Base-by-base conservation (phyloP, 495 filamentous ascomycete genomes). In the Penicillium fimorum region DNA sequence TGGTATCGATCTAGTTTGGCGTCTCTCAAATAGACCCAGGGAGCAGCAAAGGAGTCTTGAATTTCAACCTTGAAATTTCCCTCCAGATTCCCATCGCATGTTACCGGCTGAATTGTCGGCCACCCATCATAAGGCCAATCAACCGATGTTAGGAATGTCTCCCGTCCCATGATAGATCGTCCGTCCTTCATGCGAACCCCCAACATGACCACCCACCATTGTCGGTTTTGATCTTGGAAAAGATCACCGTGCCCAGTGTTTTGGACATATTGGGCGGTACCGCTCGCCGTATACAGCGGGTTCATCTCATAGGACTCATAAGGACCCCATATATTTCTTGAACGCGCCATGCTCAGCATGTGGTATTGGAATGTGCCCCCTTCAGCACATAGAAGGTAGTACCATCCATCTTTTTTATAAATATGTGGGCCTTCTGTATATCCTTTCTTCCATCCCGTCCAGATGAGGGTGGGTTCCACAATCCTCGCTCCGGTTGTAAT, bases 341-440 rank as follows among this genome's bases (percentile, higher is more conserved):
- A 81, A 4, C 82, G 75, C 4, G 79, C 80, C 56, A 85, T 82
- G 0, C 77, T 81, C 25, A 73, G 75, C 63, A 74, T 72, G 60
- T 86, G 84, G 22, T 74, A 61, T 0, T 78, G 46, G 4, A 75
- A 81, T 1, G 84, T 85, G 15, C 83, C 84, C 1, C 82, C 82
- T 70, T 87, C 84, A 0, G 83, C 84, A 38, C 81, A 80, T 55
- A 87, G 62, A 35, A 88, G 72, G 56, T 88, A 87, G 60, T 87
- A 86, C 69, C 76, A 86, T 0, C 76, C 82, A 57, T 83, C 82
- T 46, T 82, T 82, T 50, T 76, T 77, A 66, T 85, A 87, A 18
- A 87, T 59, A 52, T 86, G 84, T 6, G 84, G 82, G 5, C 83
- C 83, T 64, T 86, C 84, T 6, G 82, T 80, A 20, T 64, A 73